Conservation (phyloP, 495 filamentous ascomycete species). For the Zalerion maritima region DNA sequence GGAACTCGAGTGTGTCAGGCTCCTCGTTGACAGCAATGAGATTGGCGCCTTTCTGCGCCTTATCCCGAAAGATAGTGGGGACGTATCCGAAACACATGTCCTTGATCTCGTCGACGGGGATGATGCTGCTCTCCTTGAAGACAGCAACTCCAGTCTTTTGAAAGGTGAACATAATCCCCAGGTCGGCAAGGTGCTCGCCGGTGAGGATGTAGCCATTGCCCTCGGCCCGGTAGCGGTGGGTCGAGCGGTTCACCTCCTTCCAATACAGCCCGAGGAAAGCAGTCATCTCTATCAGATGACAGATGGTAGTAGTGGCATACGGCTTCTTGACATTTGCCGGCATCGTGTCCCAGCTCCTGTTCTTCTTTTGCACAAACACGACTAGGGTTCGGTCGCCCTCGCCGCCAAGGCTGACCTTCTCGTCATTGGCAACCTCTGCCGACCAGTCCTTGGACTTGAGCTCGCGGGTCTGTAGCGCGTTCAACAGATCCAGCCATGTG, state of each 20-base stretch:
- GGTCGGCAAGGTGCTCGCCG: conserved; percentile 24
- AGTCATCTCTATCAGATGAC: conserved; percentile 34
- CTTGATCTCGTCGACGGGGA: conserved; percentile 31
- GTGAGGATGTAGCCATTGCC: conserved; percentile 36
- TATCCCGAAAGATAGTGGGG: conserved; percentile 27
- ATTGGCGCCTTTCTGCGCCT: conserved; percentile 13
- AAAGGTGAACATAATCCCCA: conserved; percentile 33
- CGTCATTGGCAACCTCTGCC: conserved; percentile 8
- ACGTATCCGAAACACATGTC: conserved; percentile 31
- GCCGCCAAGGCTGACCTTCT: background rate
- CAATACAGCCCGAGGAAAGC: conserved; percentile 36
- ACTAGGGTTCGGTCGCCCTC: conserved; percentile 19
- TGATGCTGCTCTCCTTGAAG: conserved; percentile 28
- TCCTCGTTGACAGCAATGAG: conserved; percentile 24
- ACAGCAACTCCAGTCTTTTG: conserved; percentile 23
- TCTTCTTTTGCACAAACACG: conserved; percentile 31
- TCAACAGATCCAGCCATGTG: conserved; percentile 30
- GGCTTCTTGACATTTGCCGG: conserved; percentile 31
- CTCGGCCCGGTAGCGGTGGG: conserved; percentile 32
- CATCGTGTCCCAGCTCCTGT: conserved; percentile 36
- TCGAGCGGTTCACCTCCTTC: conserved; percentile 30
- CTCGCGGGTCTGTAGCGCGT: conserved; percentile 30
- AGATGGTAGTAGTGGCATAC: conserved; percentile 33
- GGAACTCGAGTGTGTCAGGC: conserved; percentile 15
- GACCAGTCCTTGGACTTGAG: conserved; percentile 26